Evolutionary conservation across 345 rosid genomes (phyloP).

Genomic region (Populus tremula): DNA sequence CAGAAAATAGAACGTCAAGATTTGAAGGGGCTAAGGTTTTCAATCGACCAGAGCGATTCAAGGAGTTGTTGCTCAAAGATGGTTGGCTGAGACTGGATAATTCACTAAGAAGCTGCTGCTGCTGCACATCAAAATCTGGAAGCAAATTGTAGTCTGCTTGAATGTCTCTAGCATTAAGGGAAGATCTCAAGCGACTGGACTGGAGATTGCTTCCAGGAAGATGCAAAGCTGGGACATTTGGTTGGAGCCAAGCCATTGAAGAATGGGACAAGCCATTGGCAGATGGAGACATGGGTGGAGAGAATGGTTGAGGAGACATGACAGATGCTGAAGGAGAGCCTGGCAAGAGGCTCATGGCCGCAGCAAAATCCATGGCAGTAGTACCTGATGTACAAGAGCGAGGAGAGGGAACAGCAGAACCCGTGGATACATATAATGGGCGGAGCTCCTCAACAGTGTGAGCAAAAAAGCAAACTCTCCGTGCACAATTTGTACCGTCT

Average conservation of each 20-base stretch:
- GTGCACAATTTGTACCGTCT: constrained; percentile 77
- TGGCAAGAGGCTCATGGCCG: constrained; percentile 24
- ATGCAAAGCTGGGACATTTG: constrained; percentile 28
- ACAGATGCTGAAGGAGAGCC: constrained; percentile 26
- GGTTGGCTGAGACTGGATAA: constrained; percentile 47
- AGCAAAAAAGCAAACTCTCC: constrained; percentile 94
- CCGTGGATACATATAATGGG: constrained; percentile 81
- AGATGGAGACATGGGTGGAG: constrained; percentile 88
- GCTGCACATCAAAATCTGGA: constrained; percentile 25
- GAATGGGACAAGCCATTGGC: constrained; percentile 30
- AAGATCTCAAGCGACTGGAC: constrained; percentile 31
- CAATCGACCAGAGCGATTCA: constrained; percentile 29
- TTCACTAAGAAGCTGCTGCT: constrained; percentile 26
- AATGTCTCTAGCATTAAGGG: constrained; percentile 45
- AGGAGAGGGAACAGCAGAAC: constrained; percentile 79
- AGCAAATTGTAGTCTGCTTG: constrained; percentile 31
- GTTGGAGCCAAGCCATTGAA: constrained; percentile 24
- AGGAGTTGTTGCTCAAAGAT: constrained; percentile 36
- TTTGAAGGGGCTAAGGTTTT: constrained; percentile 73
- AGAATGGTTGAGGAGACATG: constrained; percentile 72
- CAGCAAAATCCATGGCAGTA: constrained; percentile 28
- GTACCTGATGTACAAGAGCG: constrained; percentile 20
- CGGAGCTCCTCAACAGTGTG: constrained; percentile 88
- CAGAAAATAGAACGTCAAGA: constrained; percentile 45
- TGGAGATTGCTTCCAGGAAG: constrained; percentile 31